phyloP scores from a whole-genome alignment of 768 basidiomycete species.

The Amanita muscaria region DNA sequence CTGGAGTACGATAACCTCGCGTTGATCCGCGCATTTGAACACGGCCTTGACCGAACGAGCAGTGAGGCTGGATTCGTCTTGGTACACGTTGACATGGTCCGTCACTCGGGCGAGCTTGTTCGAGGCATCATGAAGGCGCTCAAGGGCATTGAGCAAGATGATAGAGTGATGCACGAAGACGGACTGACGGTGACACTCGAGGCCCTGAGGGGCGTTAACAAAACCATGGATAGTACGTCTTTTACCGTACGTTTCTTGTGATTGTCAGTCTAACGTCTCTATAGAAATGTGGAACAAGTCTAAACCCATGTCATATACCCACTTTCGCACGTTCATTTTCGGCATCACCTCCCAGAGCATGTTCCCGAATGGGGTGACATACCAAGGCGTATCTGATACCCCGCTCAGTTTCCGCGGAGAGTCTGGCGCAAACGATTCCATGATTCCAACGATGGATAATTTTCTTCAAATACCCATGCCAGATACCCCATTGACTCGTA shows the following conservation, averaged over 20 bases:
- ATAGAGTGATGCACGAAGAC: constrained; percentile 16
- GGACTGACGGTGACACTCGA: constrained; percentile 1
- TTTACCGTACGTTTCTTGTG: not conserved
- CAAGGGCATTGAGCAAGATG: constrained; percentile 13
- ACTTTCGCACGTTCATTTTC: constrained; percentile 26
- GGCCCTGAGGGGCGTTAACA: not conserved
- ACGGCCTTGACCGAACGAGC: constrained; percentile 13
- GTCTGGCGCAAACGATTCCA: constrained; percentile 22
- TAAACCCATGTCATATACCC: constrained; percentile 21
- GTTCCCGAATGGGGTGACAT: constrained; percentile 25
- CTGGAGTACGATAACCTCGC: constrained; percentile 22
- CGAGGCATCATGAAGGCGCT: constrained; percentile 17
- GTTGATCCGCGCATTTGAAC: constrained; percentile 26
- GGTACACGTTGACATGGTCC: constrained; percentile 23
- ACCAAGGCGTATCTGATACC: constrained; percentile 21
- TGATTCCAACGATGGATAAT: constrained; percentile 26
- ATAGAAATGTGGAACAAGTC: constrained; percentile 20
- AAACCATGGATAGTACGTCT: constrained; percentile 2
- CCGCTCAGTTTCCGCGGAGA: constrained; percentile 24
- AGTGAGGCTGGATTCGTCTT: constrained; percentile 19
- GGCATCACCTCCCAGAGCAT: constrained; percentile 22
- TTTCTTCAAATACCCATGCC: constrained; percentile 17
- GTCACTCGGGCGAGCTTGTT: constrained; percentile 18
- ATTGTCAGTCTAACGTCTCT: not conserved
- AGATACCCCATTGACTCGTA: constrained; percentile 19